Percentiles rank a stretch among this genome's conserved stretches.
Evolutionary conservation across 1,284 basidiomycete species (phyloP).

Genomic region (Phaffia rhodozyma): DNA sequence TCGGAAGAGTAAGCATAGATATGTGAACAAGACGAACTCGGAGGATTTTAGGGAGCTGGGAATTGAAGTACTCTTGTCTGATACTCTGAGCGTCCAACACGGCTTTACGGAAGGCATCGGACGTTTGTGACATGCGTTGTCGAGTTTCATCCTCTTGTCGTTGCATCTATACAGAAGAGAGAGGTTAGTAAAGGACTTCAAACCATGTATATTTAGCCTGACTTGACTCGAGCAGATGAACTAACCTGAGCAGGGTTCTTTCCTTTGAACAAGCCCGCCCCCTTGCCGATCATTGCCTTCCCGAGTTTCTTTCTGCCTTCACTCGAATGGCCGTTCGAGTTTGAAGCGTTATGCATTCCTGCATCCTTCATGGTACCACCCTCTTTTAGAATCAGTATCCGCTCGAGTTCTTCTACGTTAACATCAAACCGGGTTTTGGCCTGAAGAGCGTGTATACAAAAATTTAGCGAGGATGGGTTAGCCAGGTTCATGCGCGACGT

Average conservation of each 20-base stretch:
- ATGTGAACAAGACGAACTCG: constrained; percentile 48
- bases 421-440: constrained; percentile 73
- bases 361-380: constrained; percentile 79
- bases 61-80: constrained; percentile 94
- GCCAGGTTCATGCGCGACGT: neutral
- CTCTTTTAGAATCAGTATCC: constrained; percentile 85
- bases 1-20: neutral
- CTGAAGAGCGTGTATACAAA: constrained; percentile 19
- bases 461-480: neutral
- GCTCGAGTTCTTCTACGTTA: constrained; percentile 87
- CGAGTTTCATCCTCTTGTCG: constrained; percentile 91
- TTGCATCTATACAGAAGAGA: constrained; percentile 51
- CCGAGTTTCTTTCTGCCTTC: constrained; percentile 32
- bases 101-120: constrained; percentile 80
- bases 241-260: constrained; percentile 80
- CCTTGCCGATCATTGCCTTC: constrained; percentile 70
- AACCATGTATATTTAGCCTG: neutral
- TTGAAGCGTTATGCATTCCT: constrained; percentile 42
- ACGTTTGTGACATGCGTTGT: constrained; percentile 65
- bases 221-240: neutral
- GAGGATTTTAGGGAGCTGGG: constrained; percentile 84
- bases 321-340: constrained; percentile 33
- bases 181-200: neutral
- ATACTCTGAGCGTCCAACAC: constrained; percentile 80
- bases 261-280: constrained; percentile 78